Conservation (phyloP, 1,139 yeast species). For the Diutina ranongensis region DNA sequence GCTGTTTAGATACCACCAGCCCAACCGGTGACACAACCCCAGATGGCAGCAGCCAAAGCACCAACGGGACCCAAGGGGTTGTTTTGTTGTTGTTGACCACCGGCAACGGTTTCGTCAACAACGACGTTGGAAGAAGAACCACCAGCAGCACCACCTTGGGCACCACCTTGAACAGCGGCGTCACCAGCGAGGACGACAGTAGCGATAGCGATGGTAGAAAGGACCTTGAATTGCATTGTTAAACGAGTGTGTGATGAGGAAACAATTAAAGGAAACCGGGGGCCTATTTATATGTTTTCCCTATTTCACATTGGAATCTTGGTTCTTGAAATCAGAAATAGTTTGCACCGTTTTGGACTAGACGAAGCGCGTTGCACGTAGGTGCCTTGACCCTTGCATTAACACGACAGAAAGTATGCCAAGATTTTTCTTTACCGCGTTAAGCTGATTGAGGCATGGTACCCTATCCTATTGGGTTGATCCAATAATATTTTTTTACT, state of each 20-base stretch:
- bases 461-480: too few species aligned
- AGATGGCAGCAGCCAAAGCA: constrained; percentile 5
- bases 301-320: too few species aligned
- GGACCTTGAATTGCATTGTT: constrained; percentile 4
- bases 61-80: constrained; percentile 5
- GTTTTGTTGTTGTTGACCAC: background rate
- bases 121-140: background rate
- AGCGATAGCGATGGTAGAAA: constrained; percentile 2
- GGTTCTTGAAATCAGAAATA: too few species aligned
- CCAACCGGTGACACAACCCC: constrained; percentile 5
- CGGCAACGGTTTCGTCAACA: background rate
- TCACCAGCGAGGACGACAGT: background rate
- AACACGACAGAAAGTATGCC: too few species aligned
- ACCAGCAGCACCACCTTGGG: background rate
- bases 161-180: background rate
- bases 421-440: too few species aligned
- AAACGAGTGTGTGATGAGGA: background rate
- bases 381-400: too few species aligned
- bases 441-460: too few species aligned
- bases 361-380: too few species aligned
- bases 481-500: too few species aligned
- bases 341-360: too few species aligned
- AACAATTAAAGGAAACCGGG: background rate
- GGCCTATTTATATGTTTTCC: background rate
- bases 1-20: background rate